A percentile compares a stretch with the other conserved stretches of the same genome.
These are phyloP conservation scores for Mycotypha africana DNA, from an alignment of 371 early-diverging fungal species.

Conservation along the genomic window DNA sequence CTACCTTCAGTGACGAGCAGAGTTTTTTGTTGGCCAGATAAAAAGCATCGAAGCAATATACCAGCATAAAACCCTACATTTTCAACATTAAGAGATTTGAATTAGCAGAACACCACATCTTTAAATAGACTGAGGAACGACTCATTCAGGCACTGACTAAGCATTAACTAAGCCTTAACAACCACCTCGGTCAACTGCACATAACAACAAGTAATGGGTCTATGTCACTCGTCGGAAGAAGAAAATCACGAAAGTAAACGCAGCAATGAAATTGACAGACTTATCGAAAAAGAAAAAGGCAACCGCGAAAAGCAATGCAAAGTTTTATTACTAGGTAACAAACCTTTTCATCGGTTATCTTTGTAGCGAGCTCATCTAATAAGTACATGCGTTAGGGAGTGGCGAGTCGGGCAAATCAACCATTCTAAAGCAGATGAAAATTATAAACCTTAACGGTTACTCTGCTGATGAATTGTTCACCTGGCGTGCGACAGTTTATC, in stretches of 20 bases:
- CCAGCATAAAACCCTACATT: too few species aligned
- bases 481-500: constrained; percentile 71
- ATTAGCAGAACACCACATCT: too few species aligned
- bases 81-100: too few species aligned
- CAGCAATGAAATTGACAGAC: constrained; percentile 60
- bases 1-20: too few species aligned
- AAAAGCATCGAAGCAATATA: too few species aligned
- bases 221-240: constrained; percentile 60
- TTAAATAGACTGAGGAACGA: too few species aligned
- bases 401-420: constrained; percentile 92
- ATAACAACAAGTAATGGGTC: constrained; percentile 57
- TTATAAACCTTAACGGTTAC: constrained; percentile 89
- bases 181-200: too few species aligned
- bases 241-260: constrained; percentile 49
- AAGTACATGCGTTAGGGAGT: constrained; percentile 47
- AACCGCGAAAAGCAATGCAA: constrained; percentile 65
- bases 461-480: constrained; percentile 70
- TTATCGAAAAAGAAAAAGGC: constrained; percentile 56
- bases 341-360: background rate
- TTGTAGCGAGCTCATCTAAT: background rate
- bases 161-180: too few species aligned
- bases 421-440: constrained; percentile 91
- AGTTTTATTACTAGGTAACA: constrained; percentile 65
- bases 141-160: too few species aligned
- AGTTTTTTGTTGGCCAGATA: too few species aligned